Evolutionary conservation across 192 early-diverging fungal genomes (phyloP), one percentile per base, ranked within the genome.

Genomic region (Phlyctochytrium arcticum): DNA sequence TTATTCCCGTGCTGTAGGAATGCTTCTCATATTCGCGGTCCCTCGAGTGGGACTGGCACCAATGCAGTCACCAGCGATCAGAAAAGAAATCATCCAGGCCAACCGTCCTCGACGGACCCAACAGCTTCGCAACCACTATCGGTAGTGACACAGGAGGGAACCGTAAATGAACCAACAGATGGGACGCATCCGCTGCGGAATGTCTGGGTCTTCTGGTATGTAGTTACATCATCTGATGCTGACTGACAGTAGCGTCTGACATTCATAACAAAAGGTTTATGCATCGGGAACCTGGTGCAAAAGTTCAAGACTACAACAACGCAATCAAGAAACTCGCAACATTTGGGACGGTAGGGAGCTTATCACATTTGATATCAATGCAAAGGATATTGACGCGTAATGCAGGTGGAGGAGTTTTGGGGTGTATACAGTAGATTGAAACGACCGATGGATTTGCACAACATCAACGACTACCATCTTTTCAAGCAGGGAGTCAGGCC

Each of bases 351-450:
- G 86, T 88, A 76, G 62, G 76, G 35, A 30, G 26, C 29, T 29
- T 49, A 48, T 6, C 35, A 47, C 37, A 8, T 12, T 24, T 3
- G 47, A 26, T 5, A 31, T 10, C 17, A 19, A 26, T 39, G 5
- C 31, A 30, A 29, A 15, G 60, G 36, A 0, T 7, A 39, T 12
- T 9, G 10, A 62, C 19, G 26, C 54, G 6, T 23, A 17, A 47
- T 62, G 50, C 69, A 86, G 84, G 89, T 96, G 15, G 92, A 98
- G 75, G 91, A 98, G 54, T 98, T 96, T 73, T 98, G 95, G 95
- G 85, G 88, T 81, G 89, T 78, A 59, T 82, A 82, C 79, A 87
- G 79, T 54, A 86, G 90, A 55, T 69, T 98, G 50, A 85, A 77
- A 67, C 87, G 92, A 54, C 92, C 95, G 26, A 77, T 89, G 66